Base-by-base conservation (phyloP, 768 basidiomycete species). In the Harrya chromipes region DNA sequence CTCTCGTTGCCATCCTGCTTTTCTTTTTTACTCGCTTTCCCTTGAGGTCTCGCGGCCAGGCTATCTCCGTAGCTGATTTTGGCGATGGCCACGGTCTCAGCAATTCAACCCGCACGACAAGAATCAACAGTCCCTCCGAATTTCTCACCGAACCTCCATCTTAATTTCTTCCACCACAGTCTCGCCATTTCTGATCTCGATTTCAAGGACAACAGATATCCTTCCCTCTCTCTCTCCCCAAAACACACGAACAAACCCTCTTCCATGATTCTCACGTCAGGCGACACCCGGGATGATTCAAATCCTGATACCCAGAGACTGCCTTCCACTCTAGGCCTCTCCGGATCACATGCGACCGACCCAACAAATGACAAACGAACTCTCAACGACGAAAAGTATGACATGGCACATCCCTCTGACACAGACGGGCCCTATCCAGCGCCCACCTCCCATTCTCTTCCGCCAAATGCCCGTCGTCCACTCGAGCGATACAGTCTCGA, bases 141-240 rank as follows among this genome's bases (percentile, higher is more conserved):
- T 33, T 51, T 68, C 52, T 52, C 73, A 20, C 53, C 70, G 40
- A 64, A 66, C 57, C 52, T 70, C 37, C 69, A 64, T 58, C 60
- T 74, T 51, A 66, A 63, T 48, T 64, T 77, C 53, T 83, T 82
- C 67, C 71, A 82, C 43, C 75, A 74, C 59, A 69, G 75, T 36
- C 73, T 85, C 50, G 61, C 72, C 35, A 74, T 83, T 64, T 71
- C 78, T 49, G 84, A 84, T 49, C 73, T 81, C 54, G 81, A 83
- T 67, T 77, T 81, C 65, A 74, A 76, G 59, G 85, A 85, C 71
- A 79, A 77, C 62, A 74, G 84, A 62, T 84, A 85, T 56, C 71
- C 77, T 16, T 49, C 71, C 41, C 59, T 72, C 17, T 48, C 67
- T 7, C 52, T 71, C 42, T 23, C 49, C 49, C 45, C 61, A 24